These are phyloP conservation scores for Hordeum pubiflorum DNA, from an alignment of 202 grass and related monocot species.

Conservation along the genomic window DNA sequence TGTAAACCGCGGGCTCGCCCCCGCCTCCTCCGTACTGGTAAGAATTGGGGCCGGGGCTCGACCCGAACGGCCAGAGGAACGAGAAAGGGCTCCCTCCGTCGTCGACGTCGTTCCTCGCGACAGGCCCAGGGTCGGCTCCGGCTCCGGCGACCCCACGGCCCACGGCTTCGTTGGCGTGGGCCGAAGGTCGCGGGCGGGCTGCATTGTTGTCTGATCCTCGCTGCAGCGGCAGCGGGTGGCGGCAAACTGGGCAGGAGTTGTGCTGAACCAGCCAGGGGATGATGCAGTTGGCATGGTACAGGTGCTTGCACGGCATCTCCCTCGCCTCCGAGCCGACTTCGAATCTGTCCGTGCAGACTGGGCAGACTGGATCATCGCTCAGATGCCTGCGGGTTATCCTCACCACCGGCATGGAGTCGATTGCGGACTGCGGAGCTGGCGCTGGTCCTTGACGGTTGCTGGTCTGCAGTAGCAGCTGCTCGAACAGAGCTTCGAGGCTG, in stretches of 20 bases:
- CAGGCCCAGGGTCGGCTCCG: not conserved
- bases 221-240: conserved; percentile 46
- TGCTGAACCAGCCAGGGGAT: conserved; percentile 80
- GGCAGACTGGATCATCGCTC: conserved; percentile 53
- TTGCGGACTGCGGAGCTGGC: conserved; percentile 54
- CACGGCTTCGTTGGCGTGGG: not conserved
- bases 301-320: conserved; percentile 93
- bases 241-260: conserved; percentile 94
- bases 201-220: conserved; percentile 8
- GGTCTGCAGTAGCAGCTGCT: conserved; percentile 42
- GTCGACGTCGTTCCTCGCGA: not conserved
- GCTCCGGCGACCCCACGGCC: not conserved
- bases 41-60: conserved; percentile 7
- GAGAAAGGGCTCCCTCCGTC: conserved; percentile 33
- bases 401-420: conserved; percentile 74
- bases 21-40: conserved; percentile 21
- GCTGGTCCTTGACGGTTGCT: conserved; percentile 34
- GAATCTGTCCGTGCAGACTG: conserved; percentile 80
- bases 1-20: conserved; percentile 33
- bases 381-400: conserved; percentile 70
- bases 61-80: conserved; percentile 50
- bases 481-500: conserved; percentile 61
- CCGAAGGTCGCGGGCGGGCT: not conserved
- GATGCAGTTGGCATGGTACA: conserved; percentile 83
- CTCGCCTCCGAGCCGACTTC: conserved; percentile 55